These are phyloP conservation scores for Pyrenochaeta sp. DNA, from an alignment of 2,329 filamentous ascomycete species.

Conservation along the genomic window DNA sequence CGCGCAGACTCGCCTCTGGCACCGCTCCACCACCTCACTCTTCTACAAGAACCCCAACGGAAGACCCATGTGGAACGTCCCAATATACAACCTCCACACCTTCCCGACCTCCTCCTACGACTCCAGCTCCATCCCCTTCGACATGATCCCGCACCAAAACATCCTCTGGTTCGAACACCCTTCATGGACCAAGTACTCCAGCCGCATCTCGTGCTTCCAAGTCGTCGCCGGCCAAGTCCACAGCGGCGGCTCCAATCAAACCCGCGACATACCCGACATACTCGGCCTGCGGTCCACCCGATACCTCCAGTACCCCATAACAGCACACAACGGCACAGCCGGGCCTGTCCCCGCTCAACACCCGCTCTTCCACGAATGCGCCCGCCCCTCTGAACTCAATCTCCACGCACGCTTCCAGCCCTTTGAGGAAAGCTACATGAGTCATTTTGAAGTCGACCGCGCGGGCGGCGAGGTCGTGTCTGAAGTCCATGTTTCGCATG, in stretches of 20 bases:
- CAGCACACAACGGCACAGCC: neutral
- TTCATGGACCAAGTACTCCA: constrained; percentile 1
- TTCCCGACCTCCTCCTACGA: neutral
- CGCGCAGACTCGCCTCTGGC: constrained; percentile 11
- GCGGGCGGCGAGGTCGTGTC: constrained; percentile 25
- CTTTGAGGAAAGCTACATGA: constrained; percentile 5
- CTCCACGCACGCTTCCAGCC: neutral
- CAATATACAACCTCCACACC: neutral
- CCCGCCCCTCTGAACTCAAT: neutral
- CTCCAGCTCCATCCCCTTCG: constrained; percentile 1
- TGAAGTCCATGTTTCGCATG: constrained; percentile 21
- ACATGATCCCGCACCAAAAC: constrained; percentile 12
- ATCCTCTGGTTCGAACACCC: constrained; percentile 17
- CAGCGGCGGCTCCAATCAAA: neutral
- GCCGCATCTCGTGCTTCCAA: constrained; percentile 12
- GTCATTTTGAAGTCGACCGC: constrained; percentile 22
- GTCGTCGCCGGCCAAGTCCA: neutral
- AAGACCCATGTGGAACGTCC: constrained; percentile 8
- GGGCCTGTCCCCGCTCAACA: constrained; percentile 3
- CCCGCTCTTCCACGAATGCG: neutral
- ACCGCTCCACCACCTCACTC: neutral
- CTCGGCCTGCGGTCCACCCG: neutral
- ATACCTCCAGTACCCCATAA: neutral
- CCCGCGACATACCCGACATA: neutral
- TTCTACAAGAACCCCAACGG: neutral